Base-by-base conservation (phyloP, 176 grass and related monocot species). In the Zea luxurians region DNA sequence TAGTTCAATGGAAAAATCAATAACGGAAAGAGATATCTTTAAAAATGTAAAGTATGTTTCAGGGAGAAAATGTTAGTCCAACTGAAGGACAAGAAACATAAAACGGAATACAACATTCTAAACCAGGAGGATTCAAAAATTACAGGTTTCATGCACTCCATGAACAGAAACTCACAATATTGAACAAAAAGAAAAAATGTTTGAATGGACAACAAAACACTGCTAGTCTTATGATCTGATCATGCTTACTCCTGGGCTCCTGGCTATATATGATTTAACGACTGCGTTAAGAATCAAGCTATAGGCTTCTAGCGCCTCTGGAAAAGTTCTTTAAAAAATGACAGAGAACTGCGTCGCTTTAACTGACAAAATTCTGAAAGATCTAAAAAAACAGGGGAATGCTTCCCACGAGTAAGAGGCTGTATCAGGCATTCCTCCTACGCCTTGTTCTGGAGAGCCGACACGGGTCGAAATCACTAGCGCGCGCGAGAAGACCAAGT, bases 31-130 rank as follows among this genome's bases (percentile, higher is more conserved):
- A 18, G 8, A 0, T n/a, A 70, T 4, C 38, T 47, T 68, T 17
- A 50, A 13, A 68, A 75, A 86, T 52, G 3, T 8, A 34, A 54
- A 2, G 21, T 71, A 52, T 12, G 40, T 70, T 69, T 70, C 13
- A 1, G 0, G 21, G 10, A 45, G 8, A 6, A 48, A 20, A 63
- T 80, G 46, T 36, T 60, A 18, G 60, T 40, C 45, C 20, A 74
- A 36, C 18, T 13, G n/a, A 68, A 68, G 66, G 7, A 41, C 36
- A n/a, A 3, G 37, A 64, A 74, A 65, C 16, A 48, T 7, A n/a
- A 82, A 71, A 3, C 34, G 50, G 60, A 17, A 16, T 8, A 53
- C 20, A 46, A 7, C 15, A 10, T 57, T 61, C 53, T 16, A 4
- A 34, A 10, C 2, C 12, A 4, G 18, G 13, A 46, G 5, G 50